Base-by-base conservation (phyloP, 2,329 filamentous ascomycete species). In the Stagonosporopsis vannaccii region DNA sequence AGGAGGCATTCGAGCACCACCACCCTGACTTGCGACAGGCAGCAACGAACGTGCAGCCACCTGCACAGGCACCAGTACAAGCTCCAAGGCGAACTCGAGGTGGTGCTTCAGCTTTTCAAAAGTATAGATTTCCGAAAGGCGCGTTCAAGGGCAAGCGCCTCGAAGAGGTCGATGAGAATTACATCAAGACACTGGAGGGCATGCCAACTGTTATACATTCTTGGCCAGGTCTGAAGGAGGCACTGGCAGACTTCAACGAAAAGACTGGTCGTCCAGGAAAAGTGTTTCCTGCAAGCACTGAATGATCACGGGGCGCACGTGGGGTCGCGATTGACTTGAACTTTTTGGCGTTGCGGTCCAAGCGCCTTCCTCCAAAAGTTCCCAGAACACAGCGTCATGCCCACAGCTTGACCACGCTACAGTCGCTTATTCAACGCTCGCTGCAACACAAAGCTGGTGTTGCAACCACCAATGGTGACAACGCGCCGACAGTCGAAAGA, bases 1-100 rank as follows among this genome's bases (percentile, higher is more conserved):
- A 58, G 22, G 65, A 68, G 22, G 67, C 67, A 12, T 68, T 67
- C 30, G 67, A 69, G n/a, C 63, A 62, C 47, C 57, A 66, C 44
- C 61, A 61, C 17, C 66, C 67, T 22, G 62, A 62, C 6, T 49
- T 63, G 45, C 58, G 61, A 28, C 56, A 60, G 4, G 25, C 47
- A 28, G 54, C 47, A 12, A 51, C 28, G 5, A 43, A 54, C 33
- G 41, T 37, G 20, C 28, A 52, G 13, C 37, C 62, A 41, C 33
- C 45, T 1, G 51, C 45, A 23, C 43, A 53, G 28, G 44, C 41
- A 25, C 53, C 53, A 46, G 45, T 48, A 4, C 37, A 52, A 25
- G 44, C 55, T 17, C 50, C 56, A 6, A 47, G 49, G 36, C 55
- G 55, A 20, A 33, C 30, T 30, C 37, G 55, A 33, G 30, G 39